phyloP scores from a whole-genome alignment of 1,284 basidiomycete genomes.

The Pholiota adiposa region DNA sequence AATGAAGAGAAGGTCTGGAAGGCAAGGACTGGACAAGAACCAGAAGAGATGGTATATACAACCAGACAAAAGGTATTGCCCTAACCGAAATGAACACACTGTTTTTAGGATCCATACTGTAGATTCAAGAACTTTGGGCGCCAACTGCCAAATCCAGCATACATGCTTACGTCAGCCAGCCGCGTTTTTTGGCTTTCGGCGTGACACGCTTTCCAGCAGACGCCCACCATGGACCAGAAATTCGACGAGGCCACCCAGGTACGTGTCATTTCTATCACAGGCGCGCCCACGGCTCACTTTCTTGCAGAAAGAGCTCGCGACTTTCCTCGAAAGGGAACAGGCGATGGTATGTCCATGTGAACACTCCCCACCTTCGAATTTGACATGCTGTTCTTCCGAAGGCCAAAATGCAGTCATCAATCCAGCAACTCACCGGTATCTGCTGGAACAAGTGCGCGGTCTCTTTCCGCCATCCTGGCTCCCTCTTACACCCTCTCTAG shows the following conservation, averaged over 20 bases:
- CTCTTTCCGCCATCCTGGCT: slow-evolving; percentile 2
- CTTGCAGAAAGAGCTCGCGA: slow-evolving; percentile 79
- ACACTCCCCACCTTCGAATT: slow-evolving; percentile 3
- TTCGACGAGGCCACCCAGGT: slow-evolving; percentile 85
- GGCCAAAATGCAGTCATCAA: slow-evolving; percentile 65
- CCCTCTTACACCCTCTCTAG: slow-evolving; percentile 42
- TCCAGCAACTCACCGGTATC: slow-evolving; percentile 74
- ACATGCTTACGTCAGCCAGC: slow-evolving; percentile 27
- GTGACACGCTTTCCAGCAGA: slow-evolving; percentile 9
- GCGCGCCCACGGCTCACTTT: slow-evolving; percentile 4
- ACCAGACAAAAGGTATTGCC: neutral
- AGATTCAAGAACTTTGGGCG: slow-evolving; percentile 18
- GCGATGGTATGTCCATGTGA: slow-evolving; percentile 64
- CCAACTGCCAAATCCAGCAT: slow-evolving; percentile 19
- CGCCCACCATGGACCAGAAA: slow-evolving; percentile 53
- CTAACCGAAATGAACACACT: neutral
- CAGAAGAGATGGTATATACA: neutral
- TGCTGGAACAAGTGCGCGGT: slow-evolving; percentile 90
- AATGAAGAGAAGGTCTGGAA: slow-evolving; percentile 12
- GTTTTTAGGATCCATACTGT: slow-evolving; percentile 5
- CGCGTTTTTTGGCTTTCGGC: slow-evolving; percentile 2
- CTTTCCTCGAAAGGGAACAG: slow-evolving; percentile 89
- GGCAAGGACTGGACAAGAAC: slow-evolving; percentile 14
- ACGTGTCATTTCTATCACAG: slow-evolving; percentile 25
- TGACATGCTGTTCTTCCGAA: slow-evolving; percentile 23